Evolutionary conservation across 805 yeast genomes (phyloP).

Genomic region (Clavispora phyllophila): DNA sequence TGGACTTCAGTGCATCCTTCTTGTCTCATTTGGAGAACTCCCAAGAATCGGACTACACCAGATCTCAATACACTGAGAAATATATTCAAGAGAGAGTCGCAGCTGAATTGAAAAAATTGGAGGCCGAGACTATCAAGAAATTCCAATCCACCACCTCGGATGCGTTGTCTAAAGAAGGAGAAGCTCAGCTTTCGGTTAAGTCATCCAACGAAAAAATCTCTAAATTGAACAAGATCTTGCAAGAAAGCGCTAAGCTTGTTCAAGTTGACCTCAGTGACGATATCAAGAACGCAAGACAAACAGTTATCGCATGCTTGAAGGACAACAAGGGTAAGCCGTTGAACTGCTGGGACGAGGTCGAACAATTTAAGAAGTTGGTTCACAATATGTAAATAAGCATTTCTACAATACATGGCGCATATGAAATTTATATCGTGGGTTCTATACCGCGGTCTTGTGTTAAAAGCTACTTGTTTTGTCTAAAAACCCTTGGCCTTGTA

Average conservation of each 20-base stretch:
- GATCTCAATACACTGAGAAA: constrained; percentile 63
- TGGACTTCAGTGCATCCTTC: constrained; percentile 61
- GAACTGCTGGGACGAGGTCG: constrained; percentile 80
- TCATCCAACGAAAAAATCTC: constrained; percentile 38
- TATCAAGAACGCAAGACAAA: constrained; percentile 41
- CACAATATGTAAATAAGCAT: constrained; percentile 32
- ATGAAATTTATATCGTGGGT: neutral
- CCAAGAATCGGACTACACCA: constrained; percentile 63
- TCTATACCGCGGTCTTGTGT: neutral
- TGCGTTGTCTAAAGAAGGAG: constrained; percentile 33
- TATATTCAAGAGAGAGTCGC: constrained; percentile 63
- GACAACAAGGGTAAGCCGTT: constrained; percentile 60
- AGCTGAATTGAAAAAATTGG: constrained; percentile 50
- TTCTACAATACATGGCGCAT: neutral
- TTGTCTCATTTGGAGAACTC: constrained; percentile 58
- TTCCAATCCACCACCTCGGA: constrained; percentile 48
- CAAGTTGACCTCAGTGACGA: constrained; percentile 32
- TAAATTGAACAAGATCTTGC: constrained; percentile 29
- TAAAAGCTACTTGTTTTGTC: neutral
- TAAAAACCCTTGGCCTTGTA: constrained; percentile 75
- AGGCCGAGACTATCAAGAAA: constrained; percentile 44
- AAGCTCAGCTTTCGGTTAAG: constrained; percentile 27
- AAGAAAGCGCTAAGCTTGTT: constrained; percentile 30
- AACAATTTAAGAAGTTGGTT: constrained; percentile 59
- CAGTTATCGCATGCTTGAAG: constrained; percentile 56